phyloP scores from a whole-genome alignment of 2,329 filamentous ascomycete genomes.

The Phoma sp. region DNA sequence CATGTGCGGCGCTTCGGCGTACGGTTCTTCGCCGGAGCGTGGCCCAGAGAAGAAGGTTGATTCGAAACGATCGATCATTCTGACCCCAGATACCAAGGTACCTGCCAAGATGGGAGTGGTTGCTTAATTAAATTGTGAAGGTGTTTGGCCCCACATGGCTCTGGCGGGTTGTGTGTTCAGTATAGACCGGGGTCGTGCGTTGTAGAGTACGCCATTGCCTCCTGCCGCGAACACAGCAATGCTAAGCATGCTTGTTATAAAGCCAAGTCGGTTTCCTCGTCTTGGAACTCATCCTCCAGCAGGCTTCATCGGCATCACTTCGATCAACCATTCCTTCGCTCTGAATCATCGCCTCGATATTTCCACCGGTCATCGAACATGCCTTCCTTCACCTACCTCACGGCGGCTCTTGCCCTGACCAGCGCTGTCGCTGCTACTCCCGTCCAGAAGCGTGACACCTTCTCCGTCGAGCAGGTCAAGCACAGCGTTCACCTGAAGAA shows the following conservation, averaged over 20 bases:
- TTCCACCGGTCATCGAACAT: constrained; percentile 26
- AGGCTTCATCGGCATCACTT: constrained; percentile 24
- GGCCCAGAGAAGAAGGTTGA: constrained; percentile 38
- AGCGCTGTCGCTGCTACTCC: constrained; percentile 36
- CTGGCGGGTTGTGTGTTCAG: constrained; percentile 9
- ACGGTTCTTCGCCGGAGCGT: constrained; percentile 20
- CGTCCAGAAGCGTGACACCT: constrained; percentile 38
- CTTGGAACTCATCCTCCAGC: constrained; percentile 23
- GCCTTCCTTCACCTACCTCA: constrained; percentile 42
- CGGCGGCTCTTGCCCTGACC: constrained; percentile 40
- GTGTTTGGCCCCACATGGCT: constrained; percentile 24
- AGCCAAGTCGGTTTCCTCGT: constrained; percentile 28
- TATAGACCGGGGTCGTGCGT: constrained; percentile 19
- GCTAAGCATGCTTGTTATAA: constrained; percentile 36
- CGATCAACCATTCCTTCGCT: constrained; percentile 19
- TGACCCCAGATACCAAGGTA: constrained; percentile 27
- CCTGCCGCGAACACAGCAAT: constrained; percentile 19
- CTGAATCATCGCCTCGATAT: constrained; percentile 19
- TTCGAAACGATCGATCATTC: constrained; percentile 22
- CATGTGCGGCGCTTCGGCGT: constrained; percentile 6
- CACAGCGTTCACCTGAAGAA: constrained; percentile 42
- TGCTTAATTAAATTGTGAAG: constrained; percentile 34
- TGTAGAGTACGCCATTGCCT: constrained; percentile 13
- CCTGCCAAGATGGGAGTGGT: constrained; percentile 43
- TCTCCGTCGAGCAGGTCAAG: constrained; percentile 41